These are phyloP conservation scores for Filobasidium wieringae DNA, from an alignment of 768 basidiomycete genomes.

Conservation along the genomic window DNA sequence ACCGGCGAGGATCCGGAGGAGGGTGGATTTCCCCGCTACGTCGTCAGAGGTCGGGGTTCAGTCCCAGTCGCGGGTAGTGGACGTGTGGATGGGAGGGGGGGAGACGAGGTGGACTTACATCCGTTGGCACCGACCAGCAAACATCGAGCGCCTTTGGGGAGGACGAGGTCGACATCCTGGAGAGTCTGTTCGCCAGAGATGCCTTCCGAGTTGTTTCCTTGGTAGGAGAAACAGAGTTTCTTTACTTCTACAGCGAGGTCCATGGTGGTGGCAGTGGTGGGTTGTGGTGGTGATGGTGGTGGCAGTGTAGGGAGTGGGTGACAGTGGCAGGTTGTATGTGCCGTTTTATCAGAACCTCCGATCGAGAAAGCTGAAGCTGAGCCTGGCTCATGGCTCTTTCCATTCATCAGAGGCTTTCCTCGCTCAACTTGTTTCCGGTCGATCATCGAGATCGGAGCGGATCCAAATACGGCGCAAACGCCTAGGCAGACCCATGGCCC, in stretches of 20 bases:
- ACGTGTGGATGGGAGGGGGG: not conserved
- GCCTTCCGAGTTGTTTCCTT: not conserved
- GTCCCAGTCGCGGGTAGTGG: not conserved
- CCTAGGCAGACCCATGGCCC: too few species aligned
- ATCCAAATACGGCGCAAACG: too few species aligned
- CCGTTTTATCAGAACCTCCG: too few species aligned
- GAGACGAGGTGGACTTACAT: constrained; percentile 46
- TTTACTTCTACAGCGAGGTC: constrained; percentile 11
- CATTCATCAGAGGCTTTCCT: too few species aligned
- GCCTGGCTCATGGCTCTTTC: too few species aligned
- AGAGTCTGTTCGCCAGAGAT: constrained; percentile 42
- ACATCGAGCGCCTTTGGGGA: constrained; percentile 67
- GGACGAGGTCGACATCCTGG: constrained; percentile 50
- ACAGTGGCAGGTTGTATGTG: too few species aligned
- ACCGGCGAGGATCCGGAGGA: constrained; percentile 85
- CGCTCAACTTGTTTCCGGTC: too few species aligned
- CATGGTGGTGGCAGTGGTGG: not conserved
- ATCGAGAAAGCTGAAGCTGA: too few species aligned
- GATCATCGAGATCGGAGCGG: too few species aligned
- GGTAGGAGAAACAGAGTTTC: constrained; percentile 14
- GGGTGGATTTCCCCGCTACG: constrained; percentile 76
- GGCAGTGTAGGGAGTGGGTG: too few species aligned
- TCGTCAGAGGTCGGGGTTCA: not conserved
- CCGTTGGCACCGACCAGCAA: constrained; percentile 89
- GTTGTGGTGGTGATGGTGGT: not conserved